Evolutionary conservation across 495 filamentous ascomycete species (phyloP).

Genomic region (Talaromyces nanjingensis): DNA sequence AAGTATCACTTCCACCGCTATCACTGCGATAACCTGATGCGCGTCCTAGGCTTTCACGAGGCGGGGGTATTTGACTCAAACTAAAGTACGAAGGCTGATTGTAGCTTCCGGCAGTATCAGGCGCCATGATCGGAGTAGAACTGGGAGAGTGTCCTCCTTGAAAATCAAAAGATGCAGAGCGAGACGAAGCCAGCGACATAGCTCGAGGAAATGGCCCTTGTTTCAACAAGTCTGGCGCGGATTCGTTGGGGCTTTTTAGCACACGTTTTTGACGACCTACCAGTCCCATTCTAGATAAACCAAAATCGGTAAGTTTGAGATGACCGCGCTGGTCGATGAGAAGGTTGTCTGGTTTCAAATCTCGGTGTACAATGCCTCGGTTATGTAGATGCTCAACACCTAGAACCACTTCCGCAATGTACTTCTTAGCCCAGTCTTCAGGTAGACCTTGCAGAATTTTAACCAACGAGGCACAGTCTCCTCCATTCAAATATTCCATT

Average conservation of each 20-base stretch:
- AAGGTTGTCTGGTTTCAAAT: conserved; percentile 95
- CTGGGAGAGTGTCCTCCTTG: conserved; percentile 71
- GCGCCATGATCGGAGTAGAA: conserved; percentile 82
- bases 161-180: conserved; percentile 93
- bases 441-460: conserved; percentile 85
- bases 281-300: conserved; percentile 92
- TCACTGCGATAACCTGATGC: conserved; percentile 88
- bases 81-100: conserved; percentile 92
- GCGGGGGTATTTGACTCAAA: conserved; percentile 58
- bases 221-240: conserved; percentile 84
- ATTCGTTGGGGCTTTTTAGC: conserved; percentile 71
- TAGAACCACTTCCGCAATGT: conserved; percentile 89
- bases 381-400: conserved; percentile 93
- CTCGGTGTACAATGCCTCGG: conserved; percentile 90
- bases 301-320: conserved; percentile 95
- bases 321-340: conserved; percentile 96
- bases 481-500: conserved; percentile 98
- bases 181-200: conserved; percentile 80
- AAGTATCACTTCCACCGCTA: conserved; percentile 77
- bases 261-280: conserved; percentile 93
- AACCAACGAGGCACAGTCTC: conserved; percentile 93
- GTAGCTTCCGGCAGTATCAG: conserved; percentile 58
- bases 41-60: conserved; percentile 67
- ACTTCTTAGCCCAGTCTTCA: conserved; percentile 97
- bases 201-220: conserved; percentile 84